A percentile compares a stretch with the other conserved stretches of the same genome.
Conservation (phyloP, 139 green algal genomes). For the Chlamydomonas schloesseri region DNA sequence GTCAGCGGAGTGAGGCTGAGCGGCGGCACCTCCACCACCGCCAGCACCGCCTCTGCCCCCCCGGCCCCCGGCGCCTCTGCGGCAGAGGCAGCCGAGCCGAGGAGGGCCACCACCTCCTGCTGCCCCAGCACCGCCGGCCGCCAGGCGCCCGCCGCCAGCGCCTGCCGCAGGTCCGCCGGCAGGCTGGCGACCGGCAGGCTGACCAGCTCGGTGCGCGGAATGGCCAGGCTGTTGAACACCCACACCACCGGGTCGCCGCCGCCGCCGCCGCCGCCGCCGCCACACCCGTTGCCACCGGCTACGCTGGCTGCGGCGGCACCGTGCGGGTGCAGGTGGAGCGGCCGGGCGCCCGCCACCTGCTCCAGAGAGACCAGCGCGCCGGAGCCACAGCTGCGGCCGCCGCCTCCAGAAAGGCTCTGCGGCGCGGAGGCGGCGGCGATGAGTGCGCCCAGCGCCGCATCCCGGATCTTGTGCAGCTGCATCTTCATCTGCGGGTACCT, state of each 20-base stretch:
- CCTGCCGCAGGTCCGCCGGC: neutral
- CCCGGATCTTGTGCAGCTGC: neutral
- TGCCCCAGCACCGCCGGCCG: neutral
- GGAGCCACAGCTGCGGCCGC: neutral
- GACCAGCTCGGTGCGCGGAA: slow-evolving; percentile 42
- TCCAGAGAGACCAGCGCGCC: neutral
- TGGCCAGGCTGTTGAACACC: slow-evolving; percentile 52
- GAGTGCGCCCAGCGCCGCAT: neutral
- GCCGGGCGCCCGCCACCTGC: neutral
- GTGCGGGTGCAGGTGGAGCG: neutral
- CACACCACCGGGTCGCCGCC: slow-evolving; percentile 1
- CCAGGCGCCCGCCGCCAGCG: neutral
- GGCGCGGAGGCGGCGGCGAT: neutral
- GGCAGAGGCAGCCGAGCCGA: too few relatives aligned
- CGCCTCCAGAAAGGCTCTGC: too few relatives aligned
- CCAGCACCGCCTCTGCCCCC: slow-evolving; percentile 21
- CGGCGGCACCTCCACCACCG: slow-evolving; percentile 4
- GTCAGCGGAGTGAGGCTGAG: slow-evolving; percentile 28
- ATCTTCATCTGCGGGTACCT: slow-evolving; percentile 30
- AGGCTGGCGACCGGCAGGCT: slow-evolving; percentile 20
- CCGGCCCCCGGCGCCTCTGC: neutral
- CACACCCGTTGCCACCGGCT: too few relatives aligned
- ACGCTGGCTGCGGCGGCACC: neutral
- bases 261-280: neutral
- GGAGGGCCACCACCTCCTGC: too few relatives aligned